A percentile compares a stretch with the other conserved stretches of the same genome.
Conservation (phyloP, 2,329 filamentous ascomycete genomes). For the Penicillium digitatum region DNA sequence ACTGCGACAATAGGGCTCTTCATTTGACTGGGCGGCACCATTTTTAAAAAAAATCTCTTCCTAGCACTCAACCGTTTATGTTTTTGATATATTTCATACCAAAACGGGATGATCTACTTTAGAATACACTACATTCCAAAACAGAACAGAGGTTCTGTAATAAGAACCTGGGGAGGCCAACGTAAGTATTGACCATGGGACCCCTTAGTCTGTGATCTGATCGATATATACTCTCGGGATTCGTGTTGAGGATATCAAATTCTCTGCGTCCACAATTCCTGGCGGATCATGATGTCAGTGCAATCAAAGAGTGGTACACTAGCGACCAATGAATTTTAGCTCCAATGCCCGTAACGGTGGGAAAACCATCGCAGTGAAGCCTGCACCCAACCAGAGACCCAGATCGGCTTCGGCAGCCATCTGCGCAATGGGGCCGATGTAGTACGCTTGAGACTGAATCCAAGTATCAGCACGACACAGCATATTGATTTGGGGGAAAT, state of each 20-base stretch:
- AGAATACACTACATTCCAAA: no score
- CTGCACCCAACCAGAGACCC: slow-evolving; percentile 37
- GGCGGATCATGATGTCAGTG: neutral
- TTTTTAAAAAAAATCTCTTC: neutral
- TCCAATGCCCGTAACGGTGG: slow-evolving; percentile 37
- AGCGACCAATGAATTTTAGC: slow-evolving; percentile 28
- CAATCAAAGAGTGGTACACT: neutral
- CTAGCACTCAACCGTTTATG: no score
- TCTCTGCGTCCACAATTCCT: neutral
- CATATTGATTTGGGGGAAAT: neutral
- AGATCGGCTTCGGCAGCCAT: slow-evolving; percentile 35
- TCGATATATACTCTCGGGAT: neutral
- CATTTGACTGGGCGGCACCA: neutral
- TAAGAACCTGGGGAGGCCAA: no score
- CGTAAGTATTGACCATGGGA: no score
- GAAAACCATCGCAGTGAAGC: slow-evolving; percentile 36
- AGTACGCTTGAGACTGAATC: slow-evolving; percentile 37
- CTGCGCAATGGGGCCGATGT: slow-evolving; percentile 36
- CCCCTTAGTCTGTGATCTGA: no score
- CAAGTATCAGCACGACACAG: neutral
- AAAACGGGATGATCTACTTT: no score
- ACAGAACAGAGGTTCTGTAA: no score
- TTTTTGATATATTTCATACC: no score
- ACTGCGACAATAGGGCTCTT: neutral
- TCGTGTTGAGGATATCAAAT: neutral